Conservation (phyloP, 2,329 filamentous ascomycete species). For the Stylonectria norvegica region DNA sequence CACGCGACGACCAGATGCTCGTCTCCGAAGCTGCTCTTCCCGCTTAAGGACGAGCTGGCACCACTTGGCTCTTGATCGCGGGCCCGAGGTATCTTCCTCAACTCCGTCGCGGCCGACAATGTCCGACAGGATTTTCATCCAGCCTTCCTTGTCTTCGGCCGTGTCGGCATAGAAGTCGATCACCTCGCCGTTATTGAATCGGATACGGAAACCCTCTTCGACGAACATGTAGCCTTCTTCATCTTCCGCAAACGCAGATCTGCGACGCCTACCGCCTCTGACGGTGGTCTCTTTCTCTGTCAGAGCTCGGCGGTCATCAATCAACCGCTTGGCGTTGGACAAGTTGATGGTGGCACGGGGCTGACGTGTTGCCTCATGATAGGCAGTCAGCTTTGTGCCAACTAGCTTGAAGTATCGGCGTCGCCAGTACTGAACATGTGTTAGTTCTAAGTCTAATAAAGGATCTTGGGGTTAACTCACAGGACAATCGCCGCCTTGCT, state of each 20-base stretch:
- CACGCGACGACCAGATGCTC: conserved; percentile 49
- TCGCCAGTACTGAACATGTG: conserved; percentile 75
- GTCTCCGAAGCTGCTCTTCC: conserved; percentile 56
- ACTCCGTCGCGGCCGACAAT: conserved; percentile 55
- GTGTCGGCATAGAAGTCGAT: conserved; percentile 98
- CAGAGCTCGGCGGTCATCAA: conserved; percentile 83
- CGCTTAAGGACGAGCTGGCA: conserved; percentile 64
- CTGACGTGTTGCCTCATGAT: conserved; percentile 91
- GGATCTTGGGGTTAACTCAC: conserved; percentile 54
- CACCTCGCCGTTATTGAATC: conserved; percentile 95
- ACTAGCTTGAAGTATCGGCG: conserved; percentile 94
- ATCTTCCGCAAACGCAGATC: conserved; percentile 95
- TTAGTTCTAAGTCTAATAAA: conserved; percentile 34
- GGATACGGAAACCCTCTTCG: conserved; percentile 97
- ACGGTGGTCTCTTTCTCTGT: conserved; percentile 79
- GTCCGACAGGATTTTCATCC: conserved; percentile 87
- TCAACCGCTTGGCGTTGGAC: conserved; percentile 85
- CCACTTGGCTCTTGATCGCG: conserved; percentile 56
- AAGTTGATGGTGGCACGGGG: conserved; percentile 96
- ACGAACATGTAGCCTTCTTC: conserved; percentile 99
- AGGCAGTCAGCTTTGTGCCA: conserved; percentile 88
- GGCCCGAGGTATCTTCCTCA: conserved; percentile 43
- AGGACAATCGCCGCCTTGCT: conserved; percentile 95
- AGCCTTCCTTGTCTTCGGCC: conserved; percentile 80
- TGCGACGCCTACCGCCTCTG: conserved; percentile 74